Evolutionary conservation across 129 eudicot genomes (phyloP), one percentile per base, ranked within the genome.

Genomic region (Pseudognaphalium luteoalbum): DNA sequence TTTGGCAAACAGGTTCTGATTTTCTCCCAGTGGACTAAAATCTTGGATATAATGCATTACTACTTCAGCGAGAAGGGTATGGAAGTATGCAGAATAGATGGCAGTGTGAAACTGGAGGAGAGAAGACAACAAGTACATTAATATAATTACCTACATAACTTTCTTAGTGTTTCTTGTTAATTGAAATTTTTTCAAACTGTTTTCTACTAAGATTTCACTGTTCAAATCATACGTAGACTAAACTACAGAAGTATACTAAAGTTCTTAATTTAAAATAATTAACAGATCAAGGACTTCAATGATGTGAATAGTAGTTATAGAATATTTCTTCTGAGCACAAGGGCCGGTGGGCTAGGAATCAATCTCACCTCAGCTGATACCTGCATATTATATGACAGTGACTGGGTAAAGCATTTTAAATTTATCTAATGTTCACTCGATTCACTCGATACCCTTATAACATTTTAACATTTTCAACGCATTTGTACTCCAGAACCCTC

Each of bases 311-410:
- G 97, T 44, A 25, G 80, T 0, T 86, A 34, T 61, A 89, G 90
- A 74, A 71, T 95, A 68, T 95, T 95, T 74, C 83, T 95, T 71
- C 89, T 95, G 66, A 95, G 99, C 84, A 95, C 99, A 51, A 84
- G 99, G 62, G 99, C 99, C 73, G 99, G 99, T 79, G 99, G 99
- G 41, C 84, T 95, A 33, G 99, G 99, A 56, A 95, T 95, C 74
- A 95, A 95, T 84, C 99, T 95, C 54, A 95, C 99, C 39, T 74
- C 97, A 65, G 99, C 99, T 5, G 99, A 95, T 70, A 95, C 99
- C 63, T 91, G 97, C 86, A 95, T 95, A 21, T 76, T 95, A 60
- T 95, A 95, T 33, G 99, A 91, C 70, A 91, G 97, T 83, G 99
- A 95, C 74, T 95, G 97, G 99, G 99, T 91, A 90, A 37, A 72